These are phyloP conservation scores for Pyrus hybrid DNA, from an alignment of 331 rosid genomes.

Conservation along the genomic window DNA sequence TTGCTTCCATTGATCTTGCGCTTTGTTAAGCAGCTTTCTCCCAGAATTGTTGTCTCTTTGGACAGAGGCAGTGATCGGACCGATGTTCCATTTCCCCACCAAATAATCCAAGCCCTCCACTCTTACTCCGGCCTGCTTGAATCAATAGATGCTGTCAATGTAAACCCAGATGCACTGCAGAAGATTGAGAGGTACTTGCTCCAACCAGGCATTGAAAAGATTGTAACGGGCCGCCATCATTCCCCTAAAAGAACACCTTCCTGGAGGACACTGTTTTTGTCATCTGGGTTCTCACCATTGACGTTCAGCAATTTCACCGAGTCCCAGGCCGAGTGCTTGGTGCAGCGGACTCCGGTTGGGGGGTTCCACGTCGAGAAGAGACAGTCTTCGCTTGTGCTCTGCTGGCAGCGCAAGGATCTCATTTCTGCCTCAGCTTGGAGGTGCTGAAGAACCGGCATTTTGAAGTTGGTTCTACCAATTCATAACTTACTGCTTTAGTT, in stretches of 20 bases:
- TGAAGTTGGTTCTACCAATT: slow-evolving; percentile 31
- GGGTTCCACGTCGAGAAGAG: slow-evolving; percentile 82
- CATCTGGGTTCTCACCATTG: slow-evolving; percentile 60
- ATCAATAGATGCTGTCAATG: slow-evolving; percentile 64
- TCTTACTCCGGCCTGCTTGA: slow-evolving; percentile 53
- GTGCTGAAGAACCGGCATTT: slow-evolving; percentile 39
- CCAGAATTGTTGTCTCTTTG: slow-evolving; percentile 60
- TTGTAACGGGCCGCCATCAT: slow-evolving; percentile 36
- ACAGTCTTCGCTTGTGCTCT: slow-evolving; percentile 66
- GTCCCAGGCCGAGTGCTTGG: slow-evolving; percentile 86
- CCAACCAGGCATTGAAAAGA: slow-evolving; percentile 70
- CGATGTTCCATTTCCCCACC: slow-evolving; percentile 51
- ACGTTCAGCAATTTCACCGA: slow-evolving; percentile 78
- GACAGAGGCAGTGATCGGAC: slow-evolving; percentile 59
- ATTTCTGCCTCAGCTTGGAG: slow-evolving; percentile 71
- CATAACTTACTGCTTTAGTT: slow-evolving; percentile 38
- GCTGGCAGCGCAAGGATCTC: slow-evolving; percentile 79
- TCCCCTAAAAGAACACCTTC: slow-evolving; percentile 35
- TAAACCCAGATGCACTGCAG: slow-evolving; percentile 49
- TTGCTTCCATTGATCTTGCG: slow-evolving; percentile 51
- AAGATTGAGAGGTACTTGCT: slow-evolving; percentile 64
- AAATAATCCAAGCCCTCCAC: slow-evolving; percentile 41
- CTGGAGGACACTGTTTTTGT: slow-evolving; percentile 47
- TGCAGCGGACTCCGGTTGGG: slow-evolving; percentile 70
- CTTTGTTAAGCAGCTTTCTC: slow-evolving; percentile 63